phyloP scores from a whole-genome alignment of 768 basidiomycete species.

The Phanerochaete sordida region DNA sequence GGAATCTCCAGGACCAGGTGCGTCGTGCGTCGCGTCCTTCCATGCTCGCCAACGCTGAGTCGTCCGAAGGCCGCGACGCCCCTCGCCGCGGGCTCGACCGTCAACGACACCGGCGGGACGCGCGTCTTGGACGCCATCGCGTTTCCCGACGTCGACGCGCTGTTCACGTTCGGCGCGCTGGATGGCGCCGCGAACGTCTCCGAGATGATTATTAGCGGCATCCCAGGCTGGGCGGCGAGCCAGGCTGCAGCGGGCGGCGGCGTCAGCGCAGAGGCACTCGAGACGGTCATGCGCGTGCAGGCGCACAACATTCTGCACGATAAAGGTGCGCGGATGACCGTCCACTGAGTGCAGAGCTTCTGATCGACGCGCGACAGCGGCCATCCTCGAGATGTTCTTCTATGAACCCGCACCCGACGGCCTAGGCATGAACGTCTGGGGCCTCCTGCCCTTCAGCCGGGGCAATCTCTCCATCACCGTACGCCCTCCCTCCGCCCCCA shows the following conservation, averaged over 20 bases:
- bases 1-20: constrained; percentile 53
- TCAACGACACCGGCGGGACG: background rate
- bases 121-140: constrained; percentile 41
- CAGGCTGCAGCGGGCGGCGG: background rate
- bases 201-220: background rate
- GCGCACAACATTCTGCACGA: constrained; percentile 46
- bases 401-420: constrained; percentile 13
- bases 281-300: constrained; percentile 40
- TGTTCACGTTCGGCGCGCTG: constrained; percentile 36
- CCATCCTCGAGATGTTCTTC: background rate
- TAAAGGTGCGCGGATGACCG: constrained; percentile 30
- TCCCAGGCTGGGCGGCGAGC: background rate
- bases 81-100: background rate
- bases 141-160: constrained; percentile 46
- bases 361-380: background rate
- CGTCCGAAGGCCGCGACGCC: background rate
- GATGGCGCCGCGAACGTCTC: background rate
- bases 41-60: no score
- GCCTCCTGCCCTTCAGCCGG: constrained; percentile 51
- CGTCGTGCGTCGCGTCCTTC: no score
- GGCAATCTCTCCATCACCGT: constrained; percentile 48
- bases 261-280: constrained; percentile 26
- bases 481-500: background rate
- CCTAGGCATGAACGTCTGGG: constrained; percentile 50
- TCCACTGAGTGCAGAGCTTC: constrained; percentile 23